Evolutionary conservation across 352 stramenopile species (phyloP).

Genomic region (Phytophthora syringae): DNA sequence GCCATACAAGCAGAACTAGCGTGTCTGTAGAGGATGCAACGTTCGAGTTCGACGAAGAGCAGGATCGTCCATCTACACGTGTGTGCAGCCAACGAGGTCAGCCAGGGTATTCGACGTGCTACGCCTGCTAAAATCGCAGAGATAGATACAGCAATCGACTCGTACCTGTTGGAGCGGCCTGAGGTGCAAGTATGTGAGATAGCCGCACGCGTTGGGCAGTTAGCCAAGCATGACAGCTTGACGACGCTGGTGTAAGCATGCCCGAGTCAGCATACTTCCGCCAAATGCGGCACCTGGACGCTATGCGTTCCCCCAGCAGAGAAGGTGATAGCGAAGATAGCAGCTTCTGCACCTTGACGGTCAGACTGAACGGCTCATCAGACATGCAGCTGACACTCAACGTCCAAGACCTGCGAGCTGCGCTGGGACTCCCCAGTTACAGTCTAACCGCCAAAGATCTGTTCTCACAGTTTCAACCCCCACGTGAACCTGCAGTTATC

Average conservation of each 20-base stretch:
- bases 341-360: background rate
- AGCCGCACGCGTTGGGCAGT: conserved; percentile 15
- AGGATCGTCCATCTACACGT: background rate
- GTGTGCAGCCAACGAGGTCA: conserved; percentile 2
- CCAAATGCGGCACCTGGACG: conserved; percentile 7
- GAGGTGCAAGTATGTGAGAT: conserved; percentile 15
- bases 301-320: background rate
- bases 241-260: background rate
- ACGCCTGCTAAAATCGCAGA: background rate
- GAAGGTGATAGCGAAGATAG: background rate
- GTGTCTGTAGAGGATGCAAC: background rate
- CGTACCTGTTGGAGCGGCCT: background rate
- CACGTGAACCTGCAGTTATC: too few species aligned
- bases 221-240: conserved; percentile 12
- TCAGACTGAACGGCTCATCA: conserved; percentile 5
- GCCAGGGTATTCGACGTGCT: conserved; percentile 1
- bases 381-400: conserved; percentile 14
- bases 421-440: too few species aligned
- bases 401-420: conserved; percentile 9
- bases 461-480: too few species aligned
- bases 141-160: background rate
- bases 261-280: conserved; percentile 1
- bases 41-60: conserved; percentile 12
- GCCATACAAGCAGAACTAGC: conserved; percentile 10
- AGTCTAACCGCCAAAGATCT: too few species aligned